Base-by-base conservation (phyloP, 805 yeast species). In the Maudiozyma pseudohumilis region DNA sequence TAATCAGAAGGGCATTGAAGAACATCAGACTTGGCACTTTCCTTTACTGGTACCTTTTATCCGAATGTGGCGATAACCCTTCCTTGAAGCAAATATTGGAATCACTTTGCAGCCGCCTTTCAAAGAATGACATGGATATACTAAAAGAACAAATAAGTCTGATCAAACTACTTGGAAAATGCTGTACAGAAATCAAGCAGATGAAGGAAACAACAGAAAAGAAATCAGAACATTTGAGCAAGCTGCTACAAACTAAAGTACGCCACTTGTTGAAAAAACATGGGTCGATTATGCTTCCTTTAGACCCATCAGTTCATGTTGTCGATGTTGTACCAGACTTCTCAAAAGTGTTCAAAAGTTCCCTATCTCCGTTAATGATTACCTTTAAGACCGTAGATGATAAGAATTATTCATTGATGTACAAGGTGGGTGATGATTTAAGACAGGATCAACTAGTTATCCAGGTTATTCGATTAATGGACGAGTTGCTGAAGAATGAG, bases 391-490 rank as follows among this genome's bases (percentile, higher is more conserved):
- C 92, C 1, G 55, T 52, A 2, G 60, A 61, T 8, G 73, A 70
- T 2, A 60, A 56, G 0, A 65, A 61, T 37, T 92, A 86, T 56
- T 77, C 94, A 5, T 63, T 92, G 26, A 89, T 92, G 81, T 89
- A 86, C 63, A 92, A 92, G 59, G 82, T 83, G 35, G 99, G 99
- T 11, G 99, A 66, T 58, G 98, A 92, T 56, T 66, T 92, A 35
- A 68, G 97, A 42, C 99, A 92, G 59, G 99, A 92, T 64, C 99
- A 92, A 59, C 70, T 92, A 45, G 94, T 92, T n/a, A 82, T 87
- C 35, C 98, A 92, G 59, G 85, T 92, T 43, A 84, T 92, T 40
- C 73, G 80, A 40, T 64, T 92, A 41, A 92, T 92, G 95, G 95
- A 92, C 55, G 85, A 77, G 54, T 70, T 92, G 31, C 62, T 92